A percentile compares a stretch with the other conserved stretches of the same genome.
Evolutionary conservation across 306 rosid genomes (phyloP).

Genomic region (Gastrolobium bilobum): DNA sequence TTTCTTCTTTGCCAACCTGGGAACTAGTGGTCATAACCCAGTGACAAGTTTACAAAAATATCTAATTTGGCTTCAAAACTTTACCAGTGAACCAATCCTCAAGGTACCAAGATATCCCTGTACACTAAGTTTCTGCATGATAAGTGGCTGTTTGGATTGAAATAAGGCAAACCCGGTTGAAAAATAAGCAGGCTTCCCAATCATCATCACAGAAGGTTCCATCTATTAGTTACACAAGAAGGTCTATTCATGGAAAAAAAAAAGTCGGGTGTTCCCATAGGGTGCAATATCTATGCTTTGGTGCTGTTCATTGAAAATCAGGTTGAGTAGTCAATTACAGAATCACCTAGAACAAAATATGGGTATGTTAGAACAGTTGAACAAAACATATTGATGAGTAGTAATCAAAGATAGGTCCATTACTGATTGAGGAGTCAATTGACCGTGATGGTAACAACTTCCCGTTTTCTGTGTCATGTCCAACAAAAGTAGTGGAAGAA

Average conservation of each 20-base stretch:
- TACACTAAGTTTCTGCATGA: conserved; percentile 55
- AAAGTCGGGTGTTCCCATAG: conserved; percentile 44
- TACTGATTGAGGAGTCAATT: conserved; percentile 69
- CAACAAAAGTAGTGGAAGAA: conserved; percentile 25
- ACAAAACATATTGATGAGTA: background rate
- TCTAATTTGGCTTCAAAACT: conserved; percentile 50
- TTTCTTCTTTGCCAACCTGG: conserved; percentile 65
- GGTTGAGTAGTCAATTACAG: conserved; percentile 58
- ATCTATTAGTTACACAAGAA: conserved; percentile 44
- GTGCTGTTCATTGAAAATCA: conserved; percentile 45
- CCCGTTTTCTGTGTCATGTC: conserved; percentile 55
- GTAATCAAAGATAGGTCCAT: conserved; percentile 43
- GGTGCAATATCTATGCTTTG: conserved; percentile 44
- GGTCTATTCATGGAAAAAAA: conserved; percentile 45
- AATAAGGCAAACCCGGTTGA: conserved; percentile 54
- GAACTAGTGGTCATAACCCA: conserved; percentile 47
- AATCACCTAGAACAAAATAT: conserved; percentile 66
- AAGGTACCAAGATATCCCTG: conserved; percentile 46
- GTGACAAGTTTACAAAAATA: conserved; percentile 40
- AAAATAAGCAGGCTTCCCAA: conserved; percentile 60
- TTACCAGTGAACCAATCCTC: conserved; percentile 53
- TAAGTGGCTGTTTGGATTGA: conserved; percentile 38
- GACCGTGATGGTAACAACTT: conserved; percentile 53
- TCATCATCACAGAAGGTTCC: conserved; percentile 38
- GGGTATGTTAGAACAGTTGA: conserved; percentile 38